Evolutionary conservation across 257 asterid species (phyloP), one percentile per base, ranked within the genome.

Genomic region (Nicotiana noctiflora): DNA sequence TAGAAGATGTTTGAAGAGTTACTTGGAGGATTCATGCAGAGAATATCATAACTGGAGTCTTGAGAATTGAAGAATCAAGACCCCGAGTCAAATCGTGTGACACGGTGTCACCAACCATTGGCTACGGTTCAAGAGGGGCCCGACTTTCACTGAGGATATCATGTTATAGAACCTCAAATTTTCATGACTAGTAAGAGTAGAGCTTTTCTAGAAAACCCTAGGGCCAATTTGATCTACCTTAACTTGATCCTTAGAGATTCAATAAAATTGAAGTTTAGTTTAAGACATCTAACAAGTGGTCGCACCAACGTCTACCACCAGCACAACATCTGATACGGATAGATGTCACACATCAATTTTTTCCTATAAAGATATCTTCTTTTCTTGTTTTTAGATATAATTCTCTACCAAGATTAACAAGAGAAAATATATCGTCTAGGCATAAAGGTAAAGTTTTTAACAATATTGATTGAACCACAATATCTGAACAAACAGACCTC

Each of bases 401-500:
- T 8, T 72, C 60, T 46, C 19, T 21, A 6, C 59, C 37, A 46
- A 21, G 77, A 72, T 72, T 37, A 72, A 72, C 8, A 46, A 46
- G 9, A 72, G 60, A 4, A 15, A 27, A 64, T 29, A 72, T 72
- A 46, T 68, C 25, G 61, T 3, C 78, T 9, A 72, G 23, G 61
- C 9, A 46, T 72, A 72, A 72, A 46, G 78, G 21, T 46, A 68
- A 6, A 21, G 6, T 23, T 3, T 52, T 27, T 46, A 72, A 23
- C 61, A 23, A 27, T 44, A 72, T 72, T 14, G 15, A 72, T 21
- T 23, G 21, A 72, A 46, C 8, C 40, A 46, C 14, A 46, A 1
- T 14, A 72, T 72, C 40, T 23, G 40, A 87, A 81, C 40, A 60
- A 25, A 76, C 91, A 88, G 81, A 89, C 99, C 98, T 85, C 98